Evolutionary conservation across 2,329 filamentous ascomycete genomes (phyloP), one percentile per base, ranked within the genome.

Genomic region (Pseudocercospora ulei): DNA sequence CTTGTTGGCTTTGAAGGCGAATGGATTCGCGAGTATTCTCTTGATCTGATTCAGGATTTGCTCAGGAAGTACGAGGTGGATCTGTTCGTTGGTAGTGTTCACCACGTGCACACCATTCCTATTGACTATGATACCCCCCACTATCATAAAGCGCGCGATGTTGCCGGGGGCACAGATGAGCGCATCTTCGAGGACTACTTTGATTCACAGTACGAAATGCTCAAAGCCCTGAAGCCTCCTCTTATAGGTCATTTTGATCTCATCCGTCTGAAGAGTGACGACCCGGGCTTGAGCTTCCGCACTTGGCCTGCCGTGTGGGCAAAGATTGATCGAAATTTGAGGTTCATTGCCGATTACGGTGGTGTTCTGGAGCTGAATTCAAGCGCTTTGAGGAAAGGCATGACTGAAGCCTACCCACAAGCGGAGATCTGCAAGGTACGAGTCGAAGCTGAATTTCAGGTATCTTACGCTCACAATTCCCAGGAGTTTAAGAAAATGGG

Each of bases 171-270:
- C 1, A 72, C 69, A 0, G 84, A 94, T 56, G 77, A 85, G 60
- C 62, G 61, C n/a, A 67, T 95, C 13, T 88, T 80, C 55, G 76
- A 76, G 56, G 75, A 77, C 48, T 98, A 95, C 65, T 96, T 93
- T 59, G 87, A 96, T 60, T 68, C 78, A 50, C 90, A 96, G 65
- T 71, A 73, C 44, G 75, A 77, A 12, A 93, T 98, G 87, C 68
- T 98, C 30, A 62, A 64, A 38, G 68, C 72, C 5, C 62, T 94
- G 48, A 66, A 67, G 50, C 90, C 90, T 19, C 74, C 75, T 5
- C 71, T 98, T 7, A 80, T 98, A 3, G 90, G 87, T 0, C 90
- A 98, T 64, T 93, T 98, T 59, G 90, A 98, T 63, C 73, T 98
- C 12, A 80, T 96, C 38, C 71, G 88, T 7, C 65, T 98, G 47